These are phyloP conservation scores for Ascochyta koolunga DNA, from an alignment of 2,329 filamentous ascomycete genomes.

Conservation along the genomic window DNA sequence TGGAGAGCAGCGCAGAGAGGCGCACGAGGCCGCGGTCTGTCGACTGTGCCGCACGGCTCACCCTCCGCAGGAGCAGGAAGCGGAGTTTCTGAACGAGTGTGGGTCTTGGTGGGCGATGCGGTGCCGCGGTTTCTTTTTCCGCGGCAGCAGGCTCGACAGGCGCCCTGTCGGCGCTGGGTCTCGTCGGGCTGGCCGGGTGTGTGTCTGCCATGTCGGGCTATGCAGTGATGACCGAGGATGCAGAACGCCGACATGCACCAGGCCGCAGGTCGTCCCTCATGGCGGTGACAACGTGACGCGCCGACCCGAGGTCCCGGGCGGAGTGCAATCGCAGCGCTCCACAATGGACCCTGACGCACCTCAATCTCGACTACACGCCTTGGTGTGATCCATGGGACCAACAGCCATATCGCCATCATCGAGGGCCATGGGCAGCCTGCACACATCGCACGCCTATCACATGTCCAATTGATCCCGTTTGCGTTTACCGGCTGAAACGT, in stretches of 20 bases:
- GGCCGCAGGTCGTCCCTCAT: not conserved
- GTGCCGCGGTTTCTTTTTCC: too few species aligned
- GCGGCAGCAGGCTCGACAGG: conserved; percentile 12
- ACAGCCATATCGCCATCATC: too few species aligned
- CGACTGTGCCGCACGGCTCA: conserved; percentile 25
- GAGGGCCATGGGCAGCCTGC: too few species aligned
- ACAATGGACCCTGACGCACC: conserved; percentile 3
- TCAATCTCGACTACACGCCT: not conserved
- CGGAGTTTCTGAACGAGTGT: conserved; percentile 22
- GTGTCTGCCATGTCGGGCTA: conserved; percentile 23
- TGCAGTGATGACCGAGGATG: too few species aligned
- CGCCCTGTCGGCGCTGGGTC: conserved; percentile 23
- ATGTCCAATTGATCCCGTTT: conserved; percentile 5
- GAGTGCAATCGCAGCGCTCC: not conserved
- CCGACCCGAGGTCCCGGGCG: conserved; percentile 3
- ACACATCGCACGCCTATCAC: not conserved
- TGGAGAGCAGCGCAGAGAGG: conserved; percentile 48
- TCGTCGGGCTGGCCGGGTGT: conserved; percentile 29
- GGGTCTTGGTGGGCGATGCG: conserved; percentile 11
- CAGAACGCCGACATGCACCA: not conserved
- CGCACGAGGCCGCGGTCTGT: conserved; percentile 43
- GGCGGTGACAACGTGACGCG: conserved; percentile 4
- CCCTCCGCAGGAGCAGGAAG: conserved; percentile 23
- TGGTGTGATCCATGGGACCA: too few species aligned
- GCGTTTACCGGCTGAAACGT: conserved; percentile 9